Base-by-base conservation (phyloP, 192 early-diverging fungal genomes). In the Gamsiella multidivaricata region DNA sequence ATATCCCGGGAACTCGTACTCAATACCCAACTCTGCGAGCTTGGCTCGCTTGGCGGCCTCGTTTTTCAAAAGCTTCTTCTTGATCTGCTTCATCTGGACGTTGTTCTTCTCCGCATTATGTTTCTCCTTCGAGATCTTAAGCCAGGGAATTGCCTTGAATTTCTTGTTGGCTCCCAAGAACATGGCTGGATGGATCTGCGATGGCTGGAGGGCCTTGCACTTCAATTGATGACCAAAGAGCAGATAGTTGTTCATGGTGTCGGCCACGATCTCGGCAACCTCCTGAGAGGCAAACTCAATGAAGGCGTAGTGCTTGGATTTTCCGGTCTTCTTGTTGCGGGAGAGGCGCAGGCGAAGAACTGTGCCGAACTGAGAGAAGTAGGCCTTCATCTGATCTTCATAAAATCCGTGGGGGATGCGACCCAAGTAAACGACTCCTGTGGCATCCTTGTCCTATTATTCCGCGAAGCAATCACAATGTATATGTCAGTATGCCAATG, bases 221-320 rank as follows among this genome's bases (percentile, higher is more conserved):
- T 91, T 88, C 33, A 98, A 84, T 23, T 94, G 54, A 49, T 89
- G 91, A 55, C 90, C 91, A 61, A 87, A 93, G 67, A 98, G 71
- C 62, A 96, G 62, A 73, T 98, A 98, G 87, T 96, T 95, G 84
- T 99, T 66, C 97, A 99, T 99, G 14, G 97, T 99, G 22, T 95
- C 91, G 12, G 94, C 95, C 3, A 96, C 97, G 56, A 98, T 95
- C 51, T 87, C 57, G 18, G 97, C 97, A 14, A 95, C 94, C 45
- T 94, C 91, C 33, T 79, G 78, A 46, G 88, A 82, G 7, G 76
- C 83, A 70, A 99, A 99, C 80, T 98, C 94, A 61, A 99, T 93
- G 64, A 96, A 99, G 1, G 91, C 97, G 73, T 89, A 99, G 79
- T 99, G 96, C 82, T 93, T 94, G 11, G 96, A 95, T 41, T 78